phyloP scores from a whole-genome alignment of 495 filamentous ascomycete species.

The Aspergillus mulundensis region DNA sequence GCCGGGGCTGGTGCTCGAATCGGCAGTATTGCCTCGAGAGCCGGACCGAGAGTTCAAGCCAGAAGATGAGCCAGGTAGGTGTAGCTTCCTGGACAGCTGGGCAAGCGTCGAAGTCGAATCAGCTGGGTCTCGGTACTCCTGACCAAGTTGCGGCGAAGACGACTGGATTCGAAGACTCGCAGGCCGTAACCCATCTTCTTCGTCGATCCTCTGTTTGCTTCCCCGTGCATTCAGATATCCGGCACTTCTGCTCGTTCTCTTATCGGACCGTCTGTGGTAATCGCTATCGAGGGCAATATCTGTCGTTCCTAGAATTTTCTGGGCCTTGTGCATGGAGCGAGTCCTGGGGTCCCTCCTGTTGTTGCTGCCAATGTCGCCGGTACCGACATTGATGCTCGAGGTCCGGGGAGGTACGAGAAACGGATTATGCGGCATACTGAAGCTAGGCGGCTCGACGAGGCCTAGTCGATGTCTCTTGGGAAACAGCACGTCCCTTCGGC shows the following conservation, averaged over 20 bases:
- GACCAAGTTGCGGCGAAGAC: constrained; percentile 42
- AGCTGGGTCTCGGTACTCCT: constrained; percentile 31
- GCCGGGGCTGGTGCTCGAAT: constrained; percentile 1
- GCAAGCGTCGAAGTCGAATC: constrained; percentile 22
- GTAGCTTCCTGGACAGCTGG: constrained; percentile 29
- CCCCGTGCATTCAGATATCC: constrained; percentile 32
- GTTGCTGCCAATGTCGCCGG: constrained; percentile 15
- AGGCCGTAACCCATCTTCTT: constrained; percentile 19
- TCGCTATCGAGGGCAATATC: constrained; percentile 25
- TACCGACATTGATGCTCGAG: constrained; percentile 25
- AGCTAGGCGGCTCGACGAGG: not conserved
- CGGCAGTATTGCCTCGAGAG: constrained; percentile 28
- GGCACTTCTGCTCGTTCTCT: constrained; percentile 20
- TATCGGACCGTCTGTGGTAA: constrained; percentile 20
- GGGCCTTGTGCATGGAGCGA: constrained; percentile 31
- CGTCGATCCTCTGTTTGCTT: constrained; percentile 14
- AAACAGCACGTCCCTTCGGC: not conserved
- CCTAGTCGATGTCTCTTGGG: not conserved
- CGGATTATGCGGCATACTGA: constrained; percentile 18
- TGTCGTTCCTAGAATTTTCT: constrained; percentile 35
- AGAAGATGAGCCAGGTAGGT: constrained; percentile 35
- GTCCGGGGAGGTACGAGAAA: constrained; percentile 29
- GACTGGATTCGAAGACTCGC: constrained; percentile 39
- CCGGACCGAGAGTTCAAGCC: constrained; percentile 36
- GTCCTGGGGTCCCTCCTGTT: constrained; percentile 18